Percentiles rank a stretch among this genome's conserved stretches.
These are phyloP conservation scores for Sutorius australiensis DNA, from an alignment of 768 basidiomycete species.

Conservation along the genomic window DNA sequence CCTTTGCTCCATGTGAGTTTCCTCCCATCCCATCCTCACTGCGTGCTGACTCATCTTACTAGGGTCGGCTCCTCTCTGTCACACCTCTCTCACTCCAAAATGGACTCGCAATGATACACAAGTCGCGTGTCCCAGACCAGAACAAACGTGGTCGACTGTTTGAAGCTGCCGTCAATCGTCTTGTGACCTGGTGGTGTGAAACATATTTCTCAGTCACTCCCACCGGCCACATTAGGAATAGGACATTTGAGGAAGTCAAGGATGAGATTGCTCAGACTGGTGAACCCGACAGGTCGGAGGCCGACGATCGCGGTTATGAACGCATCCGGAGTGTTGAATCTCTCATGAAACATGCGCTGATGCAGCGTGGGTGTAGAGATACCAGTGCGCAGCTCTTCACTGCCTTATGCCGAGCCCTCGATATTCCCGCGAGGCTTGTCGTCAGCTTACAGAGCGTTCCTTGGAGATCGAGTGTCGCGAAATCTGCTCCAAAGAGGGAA, in stretches of 20 bases:
- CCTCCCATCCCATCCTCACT: not conserved
- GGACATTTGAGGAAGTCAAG: constrained; percentile 75
- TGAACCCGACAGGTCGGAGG: constrained; percentile 37
- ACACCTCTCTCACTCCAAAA: constrained; percentile 79
- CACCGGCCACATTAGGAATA: constrained; percentile 67
- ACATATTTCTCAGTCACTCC: constrained; percentile 62
- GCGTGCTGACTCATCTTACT: constrained; percentile 7
- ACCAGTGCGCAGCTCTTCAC: constrained; percentile 89
- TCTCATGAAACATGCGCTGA: constrained; percentile 89
- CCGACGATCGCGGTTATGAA: constrained; percentile 53
- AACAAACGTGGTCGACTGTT: constrained; percentile 84
- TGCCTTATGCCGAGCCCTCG: constrained; percentile 79
- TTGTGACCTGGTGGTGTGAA: constrained; percentile 82
- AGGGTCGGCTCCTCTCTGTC: constrained; percentile 88
- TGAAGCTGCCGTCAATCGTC: constrained; percentile 69
- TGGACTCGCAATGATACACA: constrained; percentile 76
- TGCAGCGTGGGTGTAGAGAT: constrained; percentile 78
- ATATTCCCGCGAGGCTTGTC: constrained; percentile 82
- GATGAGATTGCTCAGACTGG: constrained; percentile 28
- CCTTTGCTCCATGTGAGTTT: constrained; percentile 70
- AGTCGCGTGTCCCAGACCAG: constrained; percentile 75
- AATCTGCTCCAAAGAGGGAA: constrained; percentile 40
- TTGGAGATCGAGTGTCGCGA: constrained; percentile 72
- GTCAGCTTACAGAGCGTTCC: constrained; percentile 90
- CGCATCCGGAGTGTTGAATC: constrained; percentile 73